Percentiles rank a stretch among this genome's conserved stretches.
Conservation (phyloP, 192 early-diverging fungal genomes). For the Dissophora ornata region DNA sequence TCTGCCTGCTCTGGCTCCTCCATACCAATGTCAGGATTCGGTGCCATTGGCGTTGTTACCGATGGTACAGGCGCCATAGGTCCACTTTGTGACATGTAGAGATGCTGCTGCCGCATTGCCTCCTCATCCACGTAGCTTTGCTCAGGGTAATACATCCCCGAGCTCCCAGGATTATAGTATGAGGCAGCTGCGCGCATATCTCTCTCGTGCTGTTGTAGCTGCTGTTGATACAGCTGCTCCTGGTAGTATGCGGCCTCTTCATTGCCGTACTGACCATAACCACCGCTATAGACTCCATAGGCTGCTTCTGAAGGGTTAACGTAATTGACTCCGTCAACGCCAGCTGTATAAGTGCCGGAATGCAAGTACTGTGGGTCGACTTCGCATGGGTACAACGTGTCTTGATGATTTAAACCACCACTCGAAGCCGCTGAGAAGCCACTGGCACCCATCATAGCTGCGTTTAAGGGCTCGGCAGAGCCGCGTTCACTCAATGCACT, state of each 20-base stretch:
- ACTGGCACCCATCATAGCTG: neutral
- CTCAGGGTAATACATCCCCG: neutral
- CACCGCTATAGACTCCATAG: conserved; percentile 5
- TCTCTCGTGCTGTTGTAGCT: neutral
- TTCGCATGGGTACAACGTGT: conserved; percentile 21
- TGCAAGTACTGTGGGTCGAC: conserved; percentile 1
- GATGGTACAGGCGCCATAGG: too few relatives aligned
- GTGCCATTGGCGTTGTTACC: too few relatives aligned
- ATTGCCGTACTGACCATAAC: neutral
- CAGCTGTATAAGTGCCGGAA: neutral
- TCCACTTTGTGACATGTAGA: too few relatives aligned
- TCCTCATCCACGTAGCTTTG: neutral
- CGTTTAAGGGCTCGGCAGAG: conserved; percentile 12
- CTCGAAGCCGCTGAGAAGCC: neutral
- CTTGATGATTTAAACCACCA: neutral
- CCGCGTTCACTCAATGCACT: conserved; percentile 3
- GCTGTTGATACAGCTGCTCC: conserved; percentile 9
- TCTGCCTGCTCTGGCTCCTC: too few relatives aligned
- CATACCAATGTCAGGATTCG: too few relatives aligned
- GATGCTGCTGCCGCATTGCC: too few relatives aligned
- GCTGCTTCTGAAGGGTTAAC: neutral
- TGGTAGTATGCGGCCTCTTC: conserved; percentile 18
- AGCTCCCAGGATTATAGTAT: conserved; percentile 15
- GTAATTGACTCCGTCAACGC: conserved; percentile 3
- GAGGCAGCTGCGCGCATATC: conserved; percentile 11